Evolutionary conservation across 2,329 filamentous ascomycete genomes (phyloP).

Genomic region (Ascochyta rabiei): DNA sequence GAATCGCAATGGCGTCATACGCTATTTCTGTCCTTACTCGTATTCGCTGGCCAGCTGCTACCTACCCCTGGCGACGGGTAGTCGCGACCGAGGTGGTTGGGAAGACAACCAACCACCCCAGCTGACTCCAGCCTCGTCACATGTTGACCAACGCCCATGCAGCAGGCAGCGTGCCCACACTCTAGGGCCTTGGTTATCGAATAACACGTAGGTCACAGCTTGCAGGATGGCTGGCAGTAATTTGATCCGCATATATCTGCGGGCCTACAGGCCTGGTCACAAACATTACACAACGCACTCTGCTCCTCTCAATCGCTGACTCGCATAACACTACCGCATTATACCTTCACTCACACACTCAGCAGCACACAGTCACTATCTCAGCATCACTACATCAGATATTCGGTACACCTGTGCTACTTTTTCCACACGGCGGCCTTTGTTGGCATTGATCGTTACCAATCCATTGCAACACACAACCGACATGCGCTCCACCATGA

Average conservation of each 20-base stretch:
- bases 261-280: slow-evolving; percentile 19
- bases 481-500: slow-evolving; percentile 43
- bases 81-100: slow-evolving; percentile 33
- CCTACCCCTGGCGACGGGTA: slow-evolving; percentile 10
- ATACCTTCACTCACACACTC: slow-evolving; percentile 10
- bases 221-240: slow-evolving; percentile 43
- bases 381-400: slow-evolving; percentile 4
- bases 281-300: slow-evolving; percentile 31
- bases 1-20: slow-evolving; percentile 9
- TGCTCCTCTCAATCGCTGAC: slow-evolving; percentile 16
- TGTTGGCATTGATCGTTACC: slow-evolving; percentile 7
- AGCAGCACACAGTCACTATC: slow-evolving; percentile 14
- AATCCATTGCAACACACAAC: slow-evolving; percentile 11
- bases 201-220: slow-evolving; percentile 34
- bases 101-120: slow-evolving; percentile 30
- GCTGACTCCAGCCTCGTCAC: slow-evolving; percentile 40
- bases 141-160: slow-evolving; percentile 36
- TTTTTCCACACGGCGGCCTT: slow-evolving; percentile 7
- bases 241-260: slow-evolving; percentile 37
- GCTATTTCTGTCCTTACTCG: slow-evolving; percentile 1
- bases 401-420: slow-evolving; percentile 14
- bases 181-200: slow-evolving; percentile 22
- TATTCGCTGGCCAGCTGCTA: slow-evolving; percentile 17
- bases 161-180: slow-evolving; percentile 33
- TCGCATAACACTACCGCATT: neutral